Conservation (phyloP, 495 filamentous ascomycete species). For the Penicillium macrosclerotiorum region DNA sequence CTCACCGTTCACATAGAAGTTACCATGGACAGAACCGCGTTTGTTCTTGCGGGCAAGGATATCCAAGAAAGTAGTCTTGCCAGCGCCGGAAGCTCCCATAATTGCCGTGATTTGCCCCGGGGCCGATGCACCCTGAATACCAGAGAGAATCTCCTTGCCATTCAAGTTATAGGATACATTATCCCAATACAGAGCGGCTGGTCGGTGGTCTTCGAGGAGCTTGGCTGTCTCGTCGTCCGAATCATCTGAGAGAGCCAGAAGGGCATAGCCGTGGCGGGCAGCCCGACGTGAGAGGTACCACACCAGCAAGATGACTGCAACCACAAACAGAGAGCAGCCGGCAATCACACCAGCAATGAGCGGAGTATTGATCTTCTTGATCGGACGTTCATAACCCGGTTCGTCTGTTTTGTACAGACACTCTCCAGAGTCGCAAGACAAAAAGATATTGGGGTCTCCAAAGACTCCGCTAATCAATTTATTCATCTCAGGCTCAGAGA, state of each 20-base stretch:
- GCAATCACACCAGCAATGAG: conserved; percentile 94
- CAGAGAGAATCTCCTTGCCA: conserved; percentile 79
- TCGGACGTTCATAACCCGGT: conserved; percentile 80
- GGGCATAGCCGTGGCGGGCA: conserved; percentile 61
- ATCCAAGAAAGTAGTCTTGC: conserved; percentile 96
- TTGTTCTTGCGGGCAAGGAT: conserved; percentile 98
- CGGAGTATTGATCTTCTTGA: conserved; percentile 96
- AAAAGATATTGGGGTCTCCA: conserved; percentile 81
- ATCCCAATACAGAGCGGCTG: conserved; percentile 83
- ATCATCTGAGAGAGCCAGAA: conserved; percentile 77
- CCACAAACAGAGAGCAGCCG: conserved; percentile 80
- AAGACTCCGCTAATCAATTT: conserved; percentile 82
- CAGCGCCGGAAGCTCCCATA: conserved; percentile 96
- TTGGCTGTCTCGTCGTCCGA: conserved; percentile 85
- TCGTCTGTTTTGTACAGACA: conserved; percentile 90
- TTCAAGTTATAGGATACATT: conserved; percentile 85
- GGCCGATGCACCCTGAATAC: conserved; percentile 78
- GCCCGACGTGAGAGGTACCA: conserved; percentile 86
- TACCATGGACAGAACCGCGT: conserved; percentile 70
- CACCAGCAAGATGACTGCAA: conserved; percentile 74
- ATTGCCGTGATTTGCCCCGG: conserved; percentile 93
- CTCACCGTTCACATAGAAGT: conserved; percentile 94
- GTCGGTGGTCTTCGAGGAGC: conserved; percentile 86
- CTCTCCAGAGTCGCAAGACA: conserved; percentile 83
- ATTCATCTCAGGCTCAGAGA: conserved; percentile 89